These are phyloP conservation scores for Paecilomyces dactylethromorphus DNA, from an alignment of 2,329 filamentous ascomycete genomes.

Conservation along the genomic window DNA sequence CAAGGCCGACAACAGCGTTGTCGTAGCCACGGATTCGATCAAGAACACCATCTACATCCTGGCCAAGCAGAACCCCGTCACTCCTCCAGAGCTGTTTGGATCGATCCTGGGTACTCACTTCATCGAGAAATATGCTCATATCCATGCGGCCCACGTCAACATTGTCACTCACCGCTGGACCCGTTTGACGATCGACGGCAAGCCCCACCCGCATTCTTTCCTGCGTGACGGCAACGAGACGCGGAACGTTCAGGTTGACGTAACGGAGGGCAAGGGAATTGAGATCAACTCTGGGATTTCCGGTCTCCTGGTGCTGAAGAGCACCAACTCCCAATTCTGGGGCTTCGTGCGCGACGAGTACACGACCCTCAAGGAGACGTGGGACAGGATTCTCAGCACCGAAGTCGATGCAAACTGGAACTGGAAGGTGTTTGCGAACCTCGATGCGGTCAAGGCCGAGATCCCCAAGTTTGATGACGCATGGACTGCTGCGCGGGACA, in stretches of 20 bases:
- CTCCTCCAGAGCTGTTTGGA: constrained; percentile 87
- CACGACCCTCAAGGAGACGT: constrained; percentile 82
- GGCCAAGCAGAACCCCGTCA: constrained; percentile 87
- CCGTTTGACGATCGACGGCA: constrained; percentile 77
- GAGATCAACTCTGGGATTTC: constrained; percentile 70
- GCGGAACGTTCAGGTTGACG: constrained; percentile 69
- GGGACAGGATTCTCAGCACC: constrained; percentile 92
- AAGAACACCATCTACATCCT: constrained; percentile 97
- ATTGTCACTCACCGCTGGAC: constrained; percentile 87
- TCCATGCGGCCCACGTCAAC: constrained; percentile 74
- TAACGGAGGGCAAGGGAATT: constrained; percentile 63
- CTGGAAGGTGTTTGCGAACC: constrained; percentile 65
- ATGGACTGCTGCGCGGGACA: constrained; percentile 68
- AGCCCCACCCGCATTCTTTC: constrained; percentile 93
- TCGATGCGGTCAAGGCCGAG: constrained; percentile 61
- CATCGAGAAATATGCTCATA: constrained; percentile 79
- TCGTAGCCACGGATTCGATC: constrained; percentile 95
- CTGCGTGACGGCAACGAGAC: constrained; percentile 83
- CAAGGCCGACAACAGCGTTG: constrained; percentile 82
- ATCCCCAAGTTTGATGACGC: constrained; percentile 68
- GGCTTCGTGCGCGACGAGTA: constrained; percentile 90
- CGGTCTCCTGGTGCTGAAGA: constrained; percentile 86
- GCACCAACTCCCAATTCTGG: constrained; percentile 92
- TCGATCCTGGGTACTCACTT: constrained; percentile 83
- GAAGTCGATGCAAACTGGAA: constrained; percentile 83